These are phyloP conservation scores for Calocybe gangraenosa DNA, from an alignment of 768 basidiomycete genomes.

Conservation along the genomic window DNA sequence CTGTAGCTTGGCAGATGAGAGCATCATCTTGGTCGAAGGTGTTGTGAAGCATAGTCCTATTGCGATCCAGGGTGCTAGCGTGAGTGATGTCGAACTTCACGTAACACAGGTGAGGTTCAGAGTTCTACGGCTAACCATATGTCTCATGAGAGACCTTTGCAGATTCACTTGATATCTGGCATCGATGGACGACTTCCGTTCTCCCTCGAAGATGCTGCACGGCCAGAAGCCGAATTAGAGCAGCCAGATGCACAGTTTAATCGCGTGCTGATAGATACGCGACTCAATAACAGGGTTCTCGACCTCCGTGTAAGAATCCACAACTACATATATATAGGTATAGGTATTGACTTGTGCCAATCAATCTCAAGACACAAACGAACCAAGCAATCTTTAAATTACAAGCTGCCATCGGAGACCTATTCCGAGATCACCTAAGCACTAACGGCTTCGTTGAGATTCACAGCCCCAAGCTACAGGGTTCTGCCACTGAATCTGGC, in stretches of 20 bases:
- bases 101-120: constrained; percentile 61
- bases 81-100: constrained; percentile 85
- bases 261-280: constrained; percentile 86
- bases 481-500: constrained; percentile 94
- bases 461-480: constrained; percentile 96
- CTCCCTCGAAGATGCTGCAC: constrained; percentile 86
- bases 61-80: constrained; percentile 86
- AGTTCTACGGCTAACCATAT: no score
- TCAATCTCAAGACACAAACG: constrained; percentile 66
- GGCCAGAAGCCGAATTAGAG: constrained; percentile 73
- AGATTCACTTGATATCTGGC: constrained; percentile 83
- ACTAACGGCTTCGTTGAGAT: constrained; percentile 84
- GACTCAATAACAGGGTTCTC: constrained; percentile 89
- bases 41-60: constrained; percentile 73
- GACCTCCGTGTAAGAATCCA: constrained; percentile 75
- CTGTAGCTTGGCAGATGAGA: constrained; percentile 72
- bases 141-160: not conserved
- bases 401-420: constrained; percentile 81
- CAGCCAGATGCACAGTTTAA: constrained; percentile 59
- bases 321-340: constrained; percentile 2
- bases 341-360: not conserved
- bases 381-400: constrained; percentile 95
- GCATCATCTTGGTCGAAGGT: constrained; percentile 89
- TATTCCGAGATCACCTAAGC: constrained; percentile 83
- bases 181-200: constrained; percentile 84